Conservation (phyloP, 345 rosid species). For the Lepidium africanum region DNA sequence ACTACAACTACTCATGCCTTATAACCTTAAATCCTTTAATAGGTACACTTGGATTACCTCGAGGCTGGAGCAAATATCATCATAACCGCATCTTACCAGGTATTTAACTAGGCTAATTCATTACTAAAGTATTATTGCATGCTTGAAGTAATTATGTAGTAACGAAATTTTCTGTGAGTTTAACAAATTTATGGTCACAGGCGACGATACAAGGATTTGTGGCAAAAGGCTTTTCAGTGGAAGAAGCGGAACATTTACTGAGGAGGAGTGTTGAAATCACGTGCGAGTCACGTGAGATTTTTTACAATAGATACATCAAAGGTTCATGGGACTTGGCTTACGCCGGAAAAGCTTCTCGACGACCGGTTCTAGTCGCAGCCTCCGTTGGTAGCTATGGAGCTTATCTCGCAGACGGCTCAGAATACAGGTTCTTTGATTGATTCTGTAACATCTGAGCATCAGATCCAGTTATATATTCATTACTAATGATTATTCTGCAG, state of each 20-base stretch:
- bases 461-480: background rate
- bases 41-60: conserved; percentile 89
- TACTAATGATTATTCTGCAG: conserved; percentile 27
- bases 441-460: background rate
- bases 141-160: background rate
- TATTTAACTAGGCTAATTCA: background rate
- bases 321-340: conserved; percentile 45
- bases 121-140: background rate
- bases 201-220: conserved; percentile 89
- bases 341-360: conserved; percentile 23
- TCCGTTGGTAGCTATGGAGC: conserved; percentile 98
- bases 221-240: conserved; percentile 58
- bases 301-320: conserved; percentile 44
- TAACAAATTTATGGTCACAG: conserved; percentile 18
- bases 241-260: conserved; percentile 61
- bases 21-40: too few relatives aligned
- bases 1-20: too few relatives aligned
- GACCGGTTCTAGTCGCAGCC: conserved; percentile 72
- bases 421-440: conserved; percentile 50
- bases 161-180: background rate
- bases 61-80: conserved; percentile 82
- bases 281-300: conserved; percentile 74
- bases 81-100: conserved; percentile 85
- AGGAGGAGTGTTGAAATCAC: conserved; percentile 74
- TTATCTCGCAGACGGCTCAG: conserved; percentile 90